These are phyloP conservation scores for Lasiodiplodia theobromae DNA, from an alignment of 2,329 filamentous ascomycete species.

Conservation along the genomic window DNA sequence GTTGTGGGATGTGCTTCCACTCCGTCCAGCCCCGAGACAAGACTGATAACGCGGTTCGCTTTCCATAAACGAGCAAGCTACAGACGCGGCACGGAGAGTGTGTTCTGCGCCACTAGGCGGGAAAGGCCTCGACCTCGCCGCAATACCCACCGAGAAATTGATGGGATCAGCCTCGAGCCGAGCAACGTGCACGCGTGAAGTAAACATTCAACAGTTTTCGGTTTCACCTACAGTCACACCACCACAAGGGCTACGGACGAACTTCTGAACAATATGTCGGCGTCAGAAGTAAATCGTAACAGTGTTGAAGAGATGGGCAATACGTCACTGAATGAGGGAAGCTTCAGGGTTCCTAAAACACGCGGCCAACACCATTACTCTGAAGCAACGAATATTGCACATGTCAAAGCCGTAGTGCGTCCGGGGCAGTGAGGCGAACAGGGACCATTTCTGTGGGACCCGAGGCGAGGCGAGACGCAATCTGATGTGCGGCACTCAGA, in stretches of 20 bases:
- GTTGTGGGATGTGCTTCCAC: background rate
- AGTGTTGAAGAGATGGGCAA: background rate
- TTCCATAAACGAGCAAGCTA: background rate
- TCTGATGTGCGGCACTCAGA: conserved; percentile 3
- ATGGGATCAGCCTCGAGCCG: conserved; percentile 10
- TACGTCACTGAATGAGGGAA: background rate
- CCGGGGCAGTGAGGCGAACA: conserved; percentile 7
- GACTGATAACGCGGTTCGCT: conserved; percentile 3
- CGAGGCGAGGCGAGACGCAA: conserved; percentile 2
- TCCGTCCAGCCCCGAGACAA: background rate
- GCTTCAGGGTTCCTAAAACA: background rate
- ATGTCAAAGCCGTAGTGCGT: conserved; percentile 1
- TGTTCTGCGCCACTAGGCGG: background rate
- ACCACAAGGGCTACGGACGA: background rate
- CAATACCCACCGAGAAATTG: background rate
- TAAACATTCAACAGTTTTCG: conserved; percentile 24
- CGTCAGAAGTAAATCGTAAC: conserved; percentile 16
- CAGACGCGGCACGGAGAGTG: background rate
- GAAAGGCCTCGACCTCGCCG: background rate
- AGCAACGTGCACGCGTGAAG: conserved; percentile 12
- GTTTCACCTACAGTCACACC: conserved; percentile 3
- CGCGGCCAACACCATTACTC: background rate
- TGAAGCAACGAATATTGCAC: conserved; percentile 11
- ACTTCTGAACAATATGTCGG: background rate
- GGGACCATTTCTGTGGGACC: conserved; percentile 13